Base-by-base conservation (phyloP, 2,329 filamentous ascomycete genomes). In the Scortechinia acanthostroma region DNA sequence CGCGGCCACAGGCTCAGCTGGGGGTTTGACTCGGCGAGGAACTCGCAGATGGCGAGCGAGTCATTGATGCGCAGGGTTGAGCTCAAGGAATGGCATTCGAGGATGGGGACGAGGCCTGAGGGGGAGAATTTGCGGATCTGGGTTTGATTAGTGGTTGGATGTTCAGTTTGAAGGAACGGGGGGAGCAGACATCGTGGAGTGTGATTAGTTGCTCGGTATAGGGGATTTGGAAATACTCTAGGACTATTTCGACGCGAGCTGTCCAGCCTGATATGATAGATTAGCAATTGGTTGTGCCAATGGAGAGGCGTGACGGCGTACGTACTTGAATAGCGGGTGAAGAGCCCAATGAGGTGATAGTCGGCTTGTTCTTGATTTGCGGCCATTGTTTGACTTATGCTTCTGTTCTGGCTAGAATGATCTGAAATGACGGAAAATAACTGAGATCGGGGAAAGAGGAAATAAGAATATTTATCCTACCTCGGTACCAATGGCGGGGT, bases 181-280 rank as follows among this genome's bases (percentile, higher is more conserved):
- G 15, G 16, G 17, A 4, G 43, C 22, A 15, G 52, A 60, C 58
- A 42, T 60, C 54, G n/a, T 51, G 43, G 2, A 61, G 44, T 4
- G 50, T 51, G 2, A 57, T 25, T 21, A 56, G 51, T 42, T 56
- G 47, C 13, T 45, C 42, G 0, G 53, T 53, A 45, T 62, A 51
- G 3, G 55, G 55, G 20, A 63, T 61, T 14, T 55, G 45, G 45
- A 62, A 62, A 48, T 62, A 62, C 43, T 62, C 56, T 25, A 63
- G 45, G 5, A 63, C 51, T 3, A 54, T 51, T 28, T 58, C 57
- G 3, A 62, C 56, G 17, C 60, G 58, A 2, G 53, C 49, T 16
- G 59, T 61, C 60, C 59, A 63, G 45, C 59, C 59, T 63, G 17
- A n/a, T n/a, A n/a, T n/a, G n/a, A n/a, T n/a, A 19, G 6, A 5